phyloP scores from a whole-genome alignment of 331 rosid species.

The Saraca asoca region DNA sequence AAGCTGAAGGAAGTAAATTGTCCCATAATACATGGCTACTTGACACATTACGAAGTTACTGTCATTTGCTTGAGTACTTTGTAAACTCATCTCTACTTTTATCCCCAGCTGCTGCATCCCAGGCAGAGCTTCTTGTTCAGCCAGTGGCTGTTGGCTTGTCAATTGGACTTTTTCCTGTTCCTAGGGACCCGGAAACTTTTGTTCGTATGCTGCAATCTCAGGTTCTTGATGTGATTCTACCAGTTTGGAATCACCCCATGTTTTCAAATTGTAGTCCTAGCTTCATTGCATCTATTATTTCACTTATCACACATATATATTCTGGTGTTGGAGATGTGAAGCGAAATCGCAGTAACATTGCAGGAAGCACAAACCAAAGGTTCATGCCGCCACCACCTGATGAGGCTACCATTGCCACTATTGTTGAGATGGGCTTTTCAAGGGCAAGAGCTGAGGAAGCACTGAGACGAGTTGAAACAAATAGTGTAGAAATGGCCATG shows the following conservation, averaged over 20 bases:
- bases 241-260: conserved; percentile 88
- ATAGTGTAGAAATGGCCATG: conserved; percentile 99
- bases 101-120: conserved; percentile 85
- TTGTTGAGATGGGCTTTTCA: conserved; percentile 97
- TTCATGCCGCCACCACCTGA: conserved; percentile 90
- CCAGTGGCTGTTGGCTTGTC: conserved; percentile 96
- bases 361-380: conserved; percentile 70
- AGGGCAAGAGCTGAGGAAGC: conserved; percentile 99
- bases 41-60: conserved; percentile 86
- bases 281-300: conserved; percentile 82
- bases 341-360: conserved; percentile 68
- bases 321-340: conserved; percentile 98
- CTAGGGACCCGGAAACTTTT: conserved; percentile 96
- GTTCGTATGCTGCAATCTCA: conserved; percentile 95
- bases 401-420: conserved; percentile 85
- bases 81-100: conserved; percentile 87
- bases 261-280: conserved; percentile 76
- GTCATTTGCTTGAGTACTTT: conserved; percentile 86
- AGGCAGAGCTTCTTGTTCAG: conserved; percentile 90
- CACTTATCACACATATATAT: conserved; percentile 82
- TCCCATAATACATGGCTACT: conserved; percentile 79
- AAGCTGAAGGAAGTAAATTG: conserved; percentile 65
- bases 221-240: conserved; percentile 86
- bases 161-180: conserved; percentile 94
- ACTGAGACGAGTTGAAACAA: conserved; percentile 86